Conservation (phyloP, 2,329 filamentous ascomycete species). For the Diplodia scrobiculata region DNA sequence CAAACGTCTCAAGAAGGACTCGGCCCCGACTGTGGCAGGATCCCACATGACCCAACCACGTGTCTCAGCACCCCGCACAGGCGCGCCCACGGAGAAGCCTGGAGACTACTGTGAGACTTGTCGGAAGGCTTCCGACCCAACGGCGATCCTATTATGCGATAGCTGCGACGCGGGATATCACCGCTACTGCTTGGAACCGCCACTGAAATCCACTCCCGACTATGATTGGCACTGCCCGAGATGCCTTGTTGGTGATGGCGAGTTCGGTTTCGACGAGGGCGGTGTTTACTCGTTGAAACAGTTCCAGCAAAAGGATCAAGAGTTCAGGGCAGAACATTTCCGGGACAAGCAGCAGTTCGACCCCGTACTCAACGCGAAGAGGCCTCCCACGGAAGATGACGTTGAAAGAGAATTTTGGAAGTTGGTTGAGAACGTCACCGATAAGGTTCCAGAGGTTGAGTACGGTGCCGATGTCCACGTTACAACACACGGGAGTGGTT, state of each 20-base stretch:
- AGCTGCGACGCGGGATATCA: conserved; percentile 90
- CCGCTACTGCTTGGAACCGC: conserved; percentile 84
- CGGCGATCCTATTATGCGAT: conserved; percentile 77
- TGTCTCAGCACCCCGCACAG: conserved; percentile 65
- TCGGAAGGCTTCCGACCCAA: conserved; percentile 72
- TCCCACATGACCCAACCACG: conserved; percentile 96
- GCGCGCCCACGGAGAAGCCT: conserved; percentile 50
- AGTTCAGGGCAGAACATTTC: conserved; percentile 94
- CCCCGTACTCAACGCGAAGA: conserved; percentile 75
- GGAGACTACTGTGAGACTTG: conserved; percentile 79
- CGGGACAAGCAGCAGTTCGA: conserved; percentile 87
- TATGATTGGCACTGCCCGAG: conserved; percentile 94
- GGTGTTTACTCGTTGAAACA: conserved; percentile 92
- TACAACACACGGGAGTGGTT: conserved; percentile 95
- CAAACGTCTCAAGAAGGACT: conserved; percentile 84
- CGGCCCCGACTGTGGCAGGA: conserved; percentile 80
- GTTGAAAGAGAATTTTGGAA: conserved; percentile 97
- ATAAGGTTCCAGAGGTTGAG: conserved; percentile 88
- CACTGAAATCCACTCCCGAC: conserved; percentile 73
- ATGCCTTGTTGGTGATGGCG: conserved; percentile 91
- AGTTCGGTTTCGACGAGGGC: conserved; percentile 97
- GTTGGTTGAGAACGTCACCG: conserved; percentile 87
- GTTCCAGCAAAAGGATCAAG: conserved; percentile 93
- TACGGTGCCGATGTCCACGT: conserved; percentile 98
- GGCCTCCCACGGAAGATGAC: conserved; percentile 87